Evolutionary conservation across 2,329 filamentous ascomycete species (phyloP), one percentile per base, ranked within the genome.

Genomic region (Fusarium torreyae): DNA sequence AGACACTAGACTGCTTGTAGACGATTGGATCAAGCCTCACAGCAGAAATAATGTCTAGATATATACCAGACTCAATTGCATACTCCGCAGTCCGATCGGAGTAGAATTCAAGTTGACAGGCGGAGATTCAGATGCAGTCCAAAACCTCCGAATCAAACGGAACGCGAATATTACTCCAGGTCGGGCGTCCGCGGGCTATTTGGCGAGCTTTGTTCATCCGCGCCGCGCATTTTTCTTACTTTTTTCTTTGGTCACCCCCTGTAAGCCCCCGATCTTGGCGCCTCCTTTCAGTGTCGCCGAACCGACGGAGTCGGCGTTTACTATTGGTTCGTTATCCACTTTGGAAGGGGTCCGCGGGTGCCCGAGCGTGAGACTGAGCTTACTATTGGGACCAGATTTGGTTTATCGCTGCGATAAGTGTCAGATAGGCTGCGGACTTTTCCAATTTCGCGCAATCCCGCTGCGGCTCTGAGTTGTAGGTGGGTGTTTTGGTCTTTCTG

Each of bases 301-400:
- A 7, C 66, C 52, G 46, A 57, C 66, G 66, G 67, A 67, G 38
- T 13, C 43, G 62, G 42, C 6, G 26, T 7, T 11, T 46, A 26
- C 26, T 8, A 56, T 52, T 54, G 45, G 46, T 10, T 26, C 6
- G 9, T 3, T 42, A 33, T 18, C 62, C 57, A 52, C 57, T 57
- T 14, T 6, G 1, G 6, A 49, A 22, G 42, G 62, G 63, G 17
- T 22, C 68, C 68, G 67, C 67, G 67, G 68, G n/a, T 5, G 44
- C 1, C 68, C 58, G 48, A 51, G 38, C 5, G 33, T 18, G 31
- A 26, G 18, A 18, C 34, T 57, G 50, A 63, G 60, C 58, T 63
- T 63, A 49, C 57, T 43, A 42, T 7, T 20, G 64, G 59, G 11
- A 46, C 39, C 22, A 50, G 39, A 43, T 34, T 40, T 63, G 50